Evolutionary conservation across 306 rosid genomes (phyloP).

Genomic region (Gleditsia sinensis): DNA sequence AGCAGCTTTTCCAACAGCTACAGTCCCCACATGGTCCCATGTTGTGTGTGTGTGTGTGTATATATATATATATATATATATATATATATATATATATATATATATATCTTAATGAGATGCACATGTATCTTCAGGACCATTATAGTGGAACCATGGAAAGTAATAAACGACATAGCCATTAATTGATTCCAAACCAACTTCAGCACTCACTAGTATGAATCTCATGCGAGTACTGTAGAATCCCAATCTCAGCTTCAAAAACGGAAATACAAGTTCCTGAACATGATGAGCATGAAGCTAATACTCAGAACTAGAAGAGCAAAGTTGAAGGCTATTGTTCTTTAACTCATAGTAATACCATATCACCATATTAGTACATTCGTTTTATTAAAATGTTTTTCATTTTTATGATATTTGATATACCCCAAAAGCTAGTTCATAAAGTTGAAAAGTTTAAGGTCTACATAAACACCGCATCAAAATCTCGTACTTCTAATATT

Average conservation of each 20-base stretch:
- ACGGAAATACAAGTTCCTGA: neutral
- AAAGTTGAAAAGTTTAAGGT: no score
- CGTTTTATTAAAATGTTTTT: neutral
- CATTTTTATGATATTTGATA: neutral
- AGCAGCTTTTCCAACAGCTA: constrained; percentile 56
- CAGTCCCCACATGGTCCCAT: constrained; percentile 68
- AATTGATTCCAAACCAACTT: constrained; percentile 19
- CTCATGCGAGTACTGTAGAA: no score
- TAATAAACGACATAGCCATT: neutral
- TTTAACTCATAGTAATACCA: no score
- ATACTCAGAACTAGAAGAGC: constrained; percentile 5
- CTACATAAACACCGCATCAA: no score
- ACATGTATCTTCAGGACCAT: constrained; percentile 47
- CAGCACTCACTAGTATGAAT: no score
- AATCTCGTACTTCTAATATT: no score
- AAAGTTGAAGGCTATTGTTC: constrained; percentile 1
- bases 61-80: neutral
- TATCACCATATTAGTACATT: neutral
- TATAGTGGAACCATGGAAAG: constrained; percentile 36
- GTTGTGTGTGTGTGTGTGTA: no score
- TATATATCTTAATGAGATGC: constrained; percentile 38
- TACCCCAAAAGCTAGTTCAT: no score
- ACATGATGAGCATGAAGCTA: constrained; percentile 2
- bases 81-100: neutral
- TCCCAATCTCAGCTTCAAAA: no score